A percentile compares a stretch with the other conserved stretches of the same genome.
Conservation (phyloP, 108 stramenopile species). For the Discostella pseudostelligera region DNA sequence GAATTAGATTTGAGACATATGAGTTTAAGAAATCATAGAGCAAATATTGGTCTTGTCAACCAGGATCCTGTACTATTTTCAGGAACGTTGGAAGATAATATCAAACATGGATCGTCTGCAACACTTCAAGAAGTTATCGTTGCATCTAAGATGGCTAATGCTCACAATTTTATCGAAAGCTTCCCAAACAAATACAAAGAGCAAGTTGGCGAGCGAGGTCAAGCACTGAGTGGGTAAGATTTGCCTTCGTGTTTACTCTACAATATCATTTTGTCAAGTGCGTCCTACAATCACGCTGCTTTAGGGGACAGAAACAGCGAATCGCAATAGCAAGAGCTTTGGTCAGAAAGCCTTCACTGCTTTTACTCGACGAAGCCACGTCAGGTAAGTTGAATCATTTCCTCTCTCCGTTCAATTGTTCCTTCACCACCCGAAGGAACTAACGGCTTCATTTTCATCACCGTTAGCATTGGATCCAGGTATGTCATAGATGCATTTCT, state of each 20-base stretch:
- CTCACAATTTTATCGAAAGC: constrained; percentile 76
- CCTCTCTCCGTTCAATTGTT: too few species aligned
- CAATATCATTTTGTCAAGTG: not conserved
- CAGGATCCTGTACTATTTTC: constrained; percentile 85
- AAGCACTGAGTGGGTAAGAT: constrained; percentile 74
- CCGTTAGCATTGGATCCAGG: constrained; percentile 37
- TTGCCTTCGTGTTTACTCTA: constrained; percentile 30
- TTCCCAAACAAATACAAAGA: constrained; percentile 91
- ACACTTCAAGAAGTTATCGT: constrained; percentile 69
- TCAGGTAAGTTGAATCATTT: constrained; percentile 25
- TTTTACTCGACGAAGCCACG: constrained; percentile 88
- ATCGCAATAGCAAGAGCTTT: constrained; percentile 92
- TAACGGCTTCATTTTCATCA: not conserved
- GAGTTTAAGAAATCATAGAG: constrained; percentile 71
- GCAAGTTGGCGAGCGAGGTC: constrained; percentile 77
- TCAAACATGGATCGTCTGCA: constrained; percentile 75
- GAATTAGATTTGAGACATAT: constrained; percentile 71
- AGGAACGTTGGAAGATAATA: constrained; percentile 91
- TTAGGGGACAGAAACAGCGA: constrained; percentile 94
- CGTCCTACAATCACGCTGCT: constrained; percentile 22
- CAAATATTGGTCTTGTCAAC: constrained; percentile 87
- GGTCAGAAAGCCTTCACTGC: constrained; percentile 69
- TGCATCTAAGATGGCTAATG: constrained; percentile 91
- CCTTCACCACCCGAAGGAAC: too few species aligned
- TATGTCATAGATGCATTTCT: not conserved